Evolutionary conservation across 306 rosid genomes (phyloP), one percentile per base, ranked within the genome.

Genomic region (Luffa aegyptiaca): DNA sequence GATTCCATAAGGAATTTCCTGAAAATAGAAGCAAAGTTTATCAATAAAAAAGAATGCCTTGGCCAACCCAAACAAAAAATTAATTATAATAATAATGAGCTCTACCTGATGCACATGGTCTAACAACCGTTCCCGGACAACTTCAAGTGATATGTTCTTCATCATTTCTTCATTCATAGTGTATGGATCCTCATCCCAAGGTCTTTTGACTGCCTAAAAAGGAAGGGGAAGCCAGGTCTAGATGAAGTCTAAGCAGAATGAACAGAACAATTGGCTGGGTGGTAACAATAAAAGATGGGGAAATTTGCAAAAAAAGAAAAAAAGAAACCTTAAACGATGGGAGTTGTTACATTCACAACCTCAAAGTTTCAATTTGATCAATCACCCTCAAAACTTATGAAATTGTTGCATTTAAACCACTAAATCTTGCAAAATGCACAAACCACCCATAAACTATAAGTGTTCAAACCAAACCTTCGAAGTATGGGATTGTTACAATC

Each of bases 81-180:
- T 4, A 56, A 56, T 26, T 26, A 26, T 26, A 26, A 56, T 56
- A 8, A 6, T 33, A 20, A 18, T 37, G 70, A 86, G 65, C 80
- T 65, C 84, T 78, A 95, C 97, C 97, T 95, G 99, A 84, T 95
- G 97, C 46, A 95, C 84, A 71, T 95, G 92, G 90, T 95, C 99
- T 86, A 95, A 87, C 80, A 95, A 85, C 83, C 90, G 92, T 87
- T 95, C 97, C 36, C 97, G 97, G 79, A 95, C 99, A 83, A 95
- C 97, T 85, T 95, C 99, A 71, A 91, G 79, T 55, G 99, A 89
- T 75, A 92, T 88, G 83, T 87, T 95, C 91, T 93, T 96, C 94
- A 87, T 84, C 81, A 91, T 88, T 86, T 93, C 99, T 82, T 96
- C 98, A 14, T 88, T 93, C 97, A 93, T 81, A 71, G 84, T 79